Evolutionary conservation across 2,329 filamentous ascomycete species (phyloP), one percentile per base, ranked within the genome.

Genomic region (Colletotrichum simmondsii): DNA sequence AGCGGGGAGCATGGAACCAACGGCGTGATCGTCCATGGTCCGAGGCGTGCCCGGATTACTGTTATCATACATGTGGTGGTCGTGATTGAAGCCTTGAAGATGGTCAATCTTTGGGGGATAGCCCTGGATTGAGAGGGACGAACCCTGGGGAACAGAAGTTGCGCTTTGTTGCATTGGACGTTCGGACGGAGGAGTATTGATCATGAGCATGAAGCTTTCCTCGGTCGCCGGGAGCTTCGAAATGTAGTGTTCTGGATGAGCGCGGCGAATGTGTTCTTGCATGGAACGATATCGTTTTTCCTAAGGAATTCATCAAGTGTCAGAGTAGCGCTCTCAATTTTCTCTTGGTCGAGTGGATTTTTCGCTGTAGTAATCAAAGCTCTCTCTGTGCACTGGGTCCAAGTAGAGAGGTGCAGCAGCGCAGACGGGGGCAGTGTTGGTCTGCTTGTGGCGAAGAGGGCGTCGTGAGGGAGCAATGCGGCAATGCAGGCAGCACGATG

Each of bases 221-320:
- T 98, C 96, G 78, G 96, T 99, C 61, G 97, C 97, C 77, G 97
- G 96, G 78, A 98, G 93, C 90, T 98, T 98, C 62, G 97, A 92
- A 78, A 99, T 97, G 86, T 98, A 98, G 83, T 98, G 93, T 83
- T 97, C 95, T 74, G 96, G 96, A 83, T 99, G 97, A 77, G 97
- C 96, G 83, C 97, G 93, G 79, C 97, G 94, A 80, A 99, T 98
- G 81, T 99, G 97, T 89, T 99, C 97, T 85, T 98, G 97, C 95
- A 99, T 98, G 75, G 96, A 98, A 83, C 97, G 95, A 86, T 95
- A 99, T 77, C 94, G 91, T 85, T 97, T 97, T 87, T 97, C 95
- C 95, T 97, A 84, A 84, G 82, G 77, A 58, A 63, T 65, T 54
- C 22, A 35, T n/a, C 14, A 76, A 76, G 67, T 62, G 71, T 73